Evolutionary conservation across 1,139 yeast genomes (phyloP).

Genomic region (Yamadazyma sp.): DNA sequence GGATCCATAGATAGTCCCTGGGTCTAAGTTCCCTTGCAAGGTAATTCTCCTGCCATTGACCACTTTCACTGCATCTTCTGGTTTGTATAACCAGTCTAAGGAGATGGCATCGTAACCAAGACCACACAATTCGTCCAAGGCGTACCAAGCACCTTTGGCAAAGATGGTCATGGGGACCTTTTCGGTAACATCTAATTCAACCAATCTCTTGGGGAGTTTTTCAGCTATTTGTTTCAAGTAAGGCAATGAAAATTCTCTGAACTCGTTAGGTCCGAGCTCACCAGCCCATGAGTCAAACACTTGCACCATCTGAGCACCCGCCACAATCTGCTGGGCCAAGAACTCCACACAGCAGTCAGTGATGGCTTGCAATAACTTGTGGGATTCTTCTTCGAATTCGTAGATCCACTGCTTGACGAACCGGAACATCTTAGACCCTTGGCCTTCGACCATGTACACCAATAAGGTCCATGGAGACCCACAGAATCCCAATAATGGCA

Average conservation of each 20-base stretch:
- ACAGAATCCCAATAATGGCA: conserved; percentile 90
- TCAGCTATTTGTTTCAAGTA: conserved; percentile 75
- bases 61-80: conserved; percentile 80
- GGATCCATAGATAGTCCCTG: conserved; percentile 91
- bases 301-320: conserved; percentile 97
- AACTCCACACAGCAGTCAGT: conserved; percentile 92
- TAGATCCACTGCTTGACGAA: conserved; percentile 92
- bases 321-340: conserved; percentile 89
- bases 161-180: conserved; percentile 85
- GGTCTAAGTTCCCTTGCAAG: conserved; percentile 93
- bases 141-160: conserved; percentile 98
- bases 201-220: conserved; percentile 66
- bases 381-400: conserved; percentile 71
- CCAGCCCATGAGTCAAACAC: conserved; percentile 99
- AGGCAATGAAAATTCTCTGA: conserved; percentile 84
- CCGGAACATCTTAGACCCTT: conserved; percentile 89
- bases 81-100: conserved; percentile 88
- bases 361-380: conserved; percentile 69
- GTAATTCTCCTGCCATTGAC: conserved; percentile 75
- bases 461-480: conserved; percentile 98
- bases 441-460: conserved; percentile 98
- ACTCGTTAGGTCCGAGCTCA: conserved; percentile 88
- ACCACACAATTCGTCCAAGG: conserved; percentile 79
- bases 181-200: conserved; percentile 69
- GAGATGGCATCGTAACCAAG: conserved; percentile 88